Evolutionary conservation across 768 basidiomycete species (phyloP), one percentile per base, ranked within the genome.

Genomic region (Paxillus rubicundulus): DNA sequence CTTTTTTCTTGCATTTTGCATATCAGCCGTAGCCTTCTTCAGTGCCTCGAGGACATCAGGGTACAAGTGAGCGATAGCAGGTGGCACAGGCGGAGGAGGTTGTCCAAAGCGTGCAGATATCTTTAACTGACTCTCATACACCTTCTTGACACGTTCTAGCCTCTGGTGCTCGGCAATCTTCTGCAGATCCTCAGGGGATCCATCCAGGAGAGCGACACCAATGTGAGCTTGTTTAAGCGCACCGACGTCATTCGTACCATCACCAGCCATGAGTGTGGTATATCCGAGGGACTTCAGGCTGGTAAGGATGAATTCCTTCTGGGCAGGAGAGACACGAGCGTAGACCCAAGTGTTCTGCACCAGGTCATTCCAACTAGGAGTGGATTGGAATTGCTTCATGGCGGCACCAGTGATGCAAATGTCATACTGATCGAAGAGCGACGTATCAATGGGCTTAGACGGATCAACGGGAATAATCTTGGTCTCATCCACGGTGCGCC

Each of bases 181-280:
- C 69, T 90, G 82, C 20, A 99, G 73, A 63, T 98, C 96, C 60
- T 95, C 95, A 0, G 82, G 81, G 0, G 94, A 91, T 1, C 96
- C 93, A 62, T 98, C 93, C 49, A 97, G 73, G 3, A 94, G 75
- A 1, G 96, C 96, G 27, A 98, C 90, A 46, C 97, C 96, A 53
- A 99, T 88, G 68, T 99, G 93, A 1, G 97, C 97, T 67, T 97
- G 94, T 70, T 98, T 99, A 47, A 99, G 81, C 3, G 97, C 97
- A 20, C 97, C 97, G 45, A 99, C 97, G 57, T 98, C 97, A 66
- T 99, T 98, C 4, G 97, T 99, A 28, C 97, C 97, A 66, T 99
- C 97, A 47, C 97, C 97, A 5, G 95, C 97, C 97, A 98, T 98
- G 47, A 99, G 79, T 0, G 97, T 99, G 14, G 79, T 80, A 66